Conservation (phyloP, 2,329 filamentous ascomycete genomes). For the Botryotinia calthae region DNA sequence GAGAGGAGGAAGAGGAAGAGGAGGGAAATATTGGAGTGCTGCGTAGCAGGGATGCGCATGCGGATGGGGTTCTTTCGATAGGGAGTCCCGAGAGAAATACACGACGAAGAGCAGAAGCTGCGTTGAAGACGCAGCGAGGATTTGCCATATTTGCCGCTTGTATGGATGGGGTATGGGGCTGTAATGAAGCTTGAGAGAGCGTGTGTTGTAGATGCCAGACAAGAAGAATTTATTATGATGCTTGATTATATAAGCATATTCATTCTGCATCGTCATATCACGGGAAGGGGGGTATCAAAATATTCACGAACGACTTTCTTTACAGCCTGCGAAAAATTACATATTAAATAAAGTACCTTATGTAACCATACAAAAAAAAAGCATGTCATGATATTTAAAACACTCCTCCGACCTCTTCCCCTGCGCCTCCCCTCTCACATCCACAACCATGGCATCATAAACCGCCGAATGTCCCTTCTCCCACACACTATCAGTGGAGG, state of each 20-base stretch:
- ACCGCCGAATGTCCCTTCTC: neutral
- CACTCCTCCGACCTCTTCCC: slow-evolving; percentile 1
- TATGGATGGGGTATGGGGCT: neutral
- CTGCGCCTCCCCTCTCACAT: neutral
- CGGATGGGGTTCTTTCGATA: slow-evolving; percentile 32
- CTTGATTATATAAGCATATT: slow-evolving; percentile 11
- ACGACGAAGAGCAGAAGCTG: slow-evolving; percentile 47
- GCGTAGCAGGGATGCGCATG: slow-evolving; percentile 30
- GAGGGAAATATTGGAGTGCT: slow-evolving; percentile 15
- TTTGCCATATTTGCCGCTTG: slow-evolving; percentile 28
- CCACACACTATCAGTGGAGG: slow-evolving; percentile 9
- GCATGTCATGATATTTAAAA: slow-evolving; percentile 24
- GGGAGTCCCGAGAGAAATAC: slow-evolving; percentile 45
- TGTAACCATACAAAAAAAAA: neutral
- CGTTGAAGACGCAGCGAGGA: slow-evolving; percentile 42
- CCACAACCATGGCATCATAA: slow-evolving; percentile 16
- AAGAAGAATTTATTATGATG: neutral
- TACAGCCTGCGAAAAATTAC: neutral
- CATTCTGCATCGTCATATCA: slow-evolving; percentile 1
- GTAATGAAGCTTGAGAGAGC: neutral
- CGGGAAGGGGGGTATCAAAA: slow-evolving; percentile 2
- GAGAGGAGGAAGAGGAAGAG: slow-evolving; percentile 5
- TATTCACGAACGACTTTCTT: neutral
- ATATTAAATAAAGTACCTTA: no score
- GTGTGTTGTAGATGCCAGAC: neutral